phyloP scores from a whole-genome alignment of 2,329 filamentous ascomycete species.

The Botryosphaeria dothidea region DNA sequence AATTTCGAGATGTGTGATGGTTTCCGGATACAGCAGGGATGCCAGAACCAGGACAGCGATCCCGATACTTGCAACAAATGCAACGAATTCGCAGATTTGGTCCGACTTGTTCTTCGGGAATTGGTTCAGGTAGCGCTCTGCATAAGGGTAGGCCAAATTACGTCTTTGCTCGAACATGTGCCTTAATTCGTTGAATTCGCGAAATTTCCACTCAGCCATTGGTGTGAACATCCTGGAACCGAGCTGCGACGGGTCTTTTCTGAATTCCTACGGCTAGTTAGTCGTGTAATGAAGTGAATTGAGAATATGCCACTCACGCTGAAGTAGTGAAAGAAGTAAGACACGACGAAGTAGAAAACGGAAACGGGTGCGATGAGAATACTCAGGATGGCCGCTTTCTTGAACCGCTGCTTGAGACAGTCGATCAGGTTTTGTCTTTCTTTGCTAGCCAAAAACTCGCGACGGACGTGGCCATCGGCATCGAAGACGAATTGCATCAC shows the following conservation, averaged over 20 bases:
- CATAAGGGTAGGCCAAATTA: conserved; percentile 94
- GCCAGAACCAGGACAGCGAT: conserved; percentile 82
- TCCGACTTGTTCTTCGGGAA: conserved; percentile 95
- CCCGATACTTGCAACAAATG: conserved; percentile 84
- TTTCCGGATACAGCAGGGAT: conserved; percentile 84
- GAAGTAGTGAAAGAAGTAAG: conserved; percentile 95
- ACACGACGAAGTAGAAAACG: conserved; percentile 79
- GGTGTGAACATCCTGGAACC: conserved; percentile 90
- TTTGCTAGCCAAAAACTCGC: conserved; percentile 81
- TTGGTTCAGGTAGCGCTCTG: conserved; percentile 88
- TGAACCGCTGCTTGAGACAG: conserved; percentile 74
- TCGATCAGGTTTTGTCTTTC: conserved; percentile 77
- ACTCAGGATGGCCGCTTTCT: conserved; percentile 82
- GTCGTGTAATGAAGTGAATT: not conserved
- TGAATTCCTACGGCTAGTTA: conserved; percentile 69
- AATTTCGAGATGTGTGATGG: conserved; percentile 90
- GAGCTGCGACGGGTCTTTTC: conserved; percentile 85
- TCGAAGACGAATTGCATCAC: conserved; percentile 95
- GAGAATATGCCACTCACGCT: conserved; percentile 59
- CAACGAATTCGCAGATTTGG: conserved; percentile 78
- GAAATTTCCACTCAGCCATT: conserved; percentile 95
- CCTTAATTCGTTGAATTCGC: conserved; percentile 94
- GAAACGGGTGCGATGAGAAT: conserved; percentile 84
- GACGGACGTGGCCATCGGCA: conserved; percentile 76
- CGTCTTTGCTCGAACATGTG: conserved; percentile 88